Base-by-base conservation (phyloP, 2,329 filamentous ascomycete genomes). In the Plectosphaerella sp. region DNA sequence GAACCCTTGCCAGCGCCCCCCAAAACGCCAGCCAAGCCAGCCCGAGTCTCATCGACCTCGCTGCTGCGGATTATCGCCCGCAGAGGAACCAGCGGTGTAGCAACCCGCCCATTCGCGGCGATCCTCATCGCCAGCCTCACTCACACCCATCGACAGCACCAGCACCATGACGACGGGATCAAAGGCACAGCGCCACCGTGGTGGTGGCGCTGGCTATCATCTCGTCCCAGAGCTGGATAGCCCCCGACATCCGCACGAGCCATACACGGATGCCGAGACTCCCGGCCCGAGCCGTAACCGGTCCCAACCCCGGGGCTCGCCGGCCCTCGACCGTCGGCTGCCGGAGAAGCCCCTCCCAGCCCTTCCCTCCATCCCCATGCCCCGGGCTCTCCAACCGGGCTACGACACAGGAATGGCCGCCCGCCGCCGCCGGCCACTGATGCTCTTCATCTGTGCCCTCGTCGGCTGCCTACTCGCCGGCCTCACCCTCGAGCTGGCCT, bases 391-490 rank as follows among this genome's bases (percentile, higher is more conserved):
- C 6, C 46, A 43, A 9, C 45, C 49, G 14, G 54, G 39, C 41
- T 54, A 55, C 33, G 35, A 50, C 22, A 42, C 51, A n/a, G 48
- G 46, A 25, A 47, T 53, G 15, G 16, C 41, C 3, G 4, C 41
- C 18, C 35, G n/a, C 42, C 39, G 49, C 16, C 41, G 48, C 24
- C 45, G 51, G 14, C 61, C 62, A 43, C 54, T 67, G 22, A 53
- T 51, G 33, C 49, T 52, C 24, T 46, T 52, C n/a, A 39, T 49
- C n/a, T 56, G 42, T 7, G 53, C 64, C 52, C 60, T 73, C 9
- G 65, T 68, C 4, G 60, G 62, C 8, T 62, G 66, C 45, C 59
- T 72, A 10, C 56, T 73, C 46, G 37, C 72, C n/a, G 66, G 73
- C 8, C 59, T 72, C 15, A 68, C 62, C 11, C 61, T 64, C 42